Base-by-base conservation (phyloP, 2,329 filamentous ascomycete genomes). In the Fusarium sp. region DNA sequence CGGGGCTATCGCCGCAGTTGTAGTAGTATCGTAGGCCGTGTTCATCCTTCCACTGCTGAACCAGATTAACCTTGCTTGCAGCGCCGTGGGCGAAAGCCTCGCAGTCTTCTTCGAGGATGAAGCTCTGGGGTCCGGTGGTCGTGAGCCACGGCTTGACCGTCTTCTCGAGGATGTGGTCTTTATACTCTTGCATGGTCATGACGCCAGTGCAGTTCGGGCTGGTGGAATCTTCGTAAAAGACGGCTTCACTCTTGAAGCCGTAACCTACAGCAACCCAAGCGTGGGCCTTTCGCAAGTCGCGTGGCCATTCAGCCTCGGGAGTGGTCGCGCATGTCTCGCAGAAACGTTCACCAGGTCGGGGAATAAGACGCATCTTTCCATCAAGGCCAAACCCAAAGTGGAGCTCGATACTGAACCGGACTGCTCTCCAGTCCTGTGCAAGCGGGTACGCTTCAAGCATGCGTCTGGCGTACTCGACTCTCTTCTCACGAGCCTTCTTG, bases 301-400 rank as follows among this genome's bases (percentile, higher is more conserved):
- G 76, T 33, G 79, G 73, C 81, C 81, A 81, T 22, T 68, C 72
- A 15, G 72, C 70, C 20, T 78, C 78, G 15, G 76, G 66, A n/a
- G 60, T 58, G 10, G 71, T 54, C 16, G 33, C 65, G 63, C 81
- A 83, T 5, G 20, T 33, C 6, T 79, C 70, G 36, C 81, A 83
- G 44, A 77, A 73, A 44, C 72, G 75, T 75, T 83, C 81, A n/a
- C 81, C 81, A 16, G 79, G 61, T 33, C 79, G 68, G 16, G 81
- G 81, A 12, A 82, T 63, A 18, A 83, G 66, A 6, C 81, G 78
- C 76, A 83, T 78, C 63, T 75, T 78, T 47, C 81, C 81, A 55
- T 83, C 81, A 18, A 81, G 78, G 18, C 81, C 81, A 65, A 83
- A 82, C 5, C 80, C 81, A 70, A 83, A 83, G 64, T 83, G 81